Evolutionary conservation across 805 yeast species (phyloP), one percentile per base, ranked within the genome.

Genomic region (Suhomyces xylopsoci): DNA sequence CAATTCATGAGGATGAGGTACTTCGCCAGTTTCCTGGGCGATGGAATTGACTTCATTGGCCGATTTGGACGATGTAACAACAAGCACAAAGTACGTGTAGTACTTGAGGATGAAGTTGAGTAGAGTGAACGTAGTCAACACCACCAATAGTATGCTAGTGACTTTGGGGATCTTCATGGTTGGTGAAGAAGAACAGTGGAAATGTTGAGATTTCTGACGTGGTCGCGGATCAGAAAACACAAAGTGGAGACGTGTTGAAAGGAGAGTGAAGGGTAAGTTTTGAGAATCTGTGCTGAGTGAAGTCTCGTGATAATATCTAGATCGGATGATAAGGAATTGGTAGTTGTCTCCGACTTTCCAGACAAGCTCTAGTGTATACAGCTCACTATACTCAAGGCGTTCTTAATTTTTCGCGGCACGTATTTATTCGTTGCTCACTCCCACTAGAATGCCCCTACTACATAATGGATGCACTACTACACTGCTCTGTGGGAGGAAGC

Each of bases 1-100:
- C 34, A 78, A 61, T 47, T 76, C 78, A 51, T 72, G 74, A 0
- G 82, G 80, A 50, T 71, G 74, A 1, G 81, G 80, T 1, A 68
- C 58, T 41, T 67, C 71, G 8, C 70, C 73, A 1, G 71, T 62
- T 55, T 69, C 73, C 51, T 68, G 68, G 25, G 70, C 64, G 12
- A 64, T 59, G 28, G 61, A 48, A 49, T 60, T 56, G 17, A 59
- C 61, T 15, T 64, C 69, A 36, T 55, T 58, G 28, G 63, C 36
- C 8, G 58, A 57, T 49, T 66, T 65, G 9, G 68, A 61, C 2
- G 70, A 67, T 22, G 71, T 62, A 7, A 70, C 69, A 49, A 69
- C 60, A 32, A 71, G 53, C 20, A 69, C 70, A 55, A 72, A 69
- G 57, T 71, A 72, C 8, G 76, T 69, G 55, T 71, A 71, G 58